phyloP scores from a whole-genome alignment of 2,329 filamentous ascomycete genomes.

The Tetracladium maxilliforme region DNA sequence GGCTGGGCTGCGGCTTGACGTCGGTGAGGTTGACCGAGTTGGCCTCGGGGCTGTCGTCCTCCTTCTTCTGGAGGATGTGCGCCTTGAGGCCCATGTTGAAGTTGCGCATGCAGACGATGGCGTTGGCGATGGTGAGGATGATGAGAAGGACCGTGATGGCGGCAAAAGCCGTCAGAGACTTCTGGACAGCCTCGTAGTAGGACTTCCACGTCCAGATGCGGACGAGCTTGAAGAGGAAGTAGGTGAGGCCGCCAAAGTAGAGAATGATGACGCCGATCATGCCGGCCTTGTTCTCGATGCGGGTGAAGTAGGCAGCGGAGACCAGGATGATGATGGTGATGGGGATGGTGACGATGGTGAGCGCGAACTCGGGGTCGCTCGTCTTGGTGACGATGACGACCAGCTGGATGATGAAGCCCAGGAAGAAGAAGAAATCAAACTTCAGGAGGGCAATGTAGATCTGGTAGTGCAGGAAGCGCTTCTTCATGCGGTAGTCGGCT shows the following conservation, averaged over 20 bases:
- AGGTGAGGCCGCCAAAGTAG: constrained; percentile 78
- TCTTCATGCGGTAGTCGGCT: constrained; percentile 91
- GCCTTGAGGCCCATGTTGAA: constrained; percentile 82
- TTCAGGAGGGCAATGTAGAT: constrained; percentile 96
- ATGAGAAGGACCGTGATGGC: constrained; percentile 85
- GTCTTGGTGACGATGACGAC: constrained; percentile 69
- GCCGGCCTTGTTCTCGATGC: constrained; percentile 65
- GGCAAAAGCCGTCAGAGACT: constrained; percentile 83
- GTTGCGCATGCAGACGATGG: constrained; percentile 76
- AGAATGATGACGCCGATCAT: constrained; percentile 69
- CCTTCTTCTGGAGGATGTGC: constrained; percentile 54
- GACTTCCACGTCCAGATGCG: constrained; percentile 63
- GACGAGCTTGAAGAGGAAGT: constrained; percentile 96
- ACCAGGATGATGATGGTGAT: constrained; percentile 83
- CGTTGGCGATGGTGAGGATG: constrained; percentile 75
- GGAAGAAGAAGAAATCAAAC: constrained; percentile 99
- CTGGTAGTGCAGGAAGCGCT: constrained; percentile 93
- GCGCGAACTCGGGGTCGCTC: constrained; percentile 59
- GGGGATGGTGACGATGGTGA: constrained; percentile 82
- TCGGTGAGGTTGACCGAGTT: constrained; percentile 30
- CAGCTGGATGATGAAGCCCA: constrained; percentile 97
- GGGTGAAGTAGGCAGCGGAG: constrained; percentile 71
- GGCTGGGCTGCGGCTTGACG: constrained; percentile 17
- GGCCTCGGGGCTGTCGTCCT: constrained; percentile 30
- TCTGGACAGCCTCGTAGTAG: constrained; percentile 65